Evolutionary conservation across 305 asterid genomes (phyloP), one percentile per base, ranked within the genome.

Genomic region (Fraxinus floribunda): DNA sequence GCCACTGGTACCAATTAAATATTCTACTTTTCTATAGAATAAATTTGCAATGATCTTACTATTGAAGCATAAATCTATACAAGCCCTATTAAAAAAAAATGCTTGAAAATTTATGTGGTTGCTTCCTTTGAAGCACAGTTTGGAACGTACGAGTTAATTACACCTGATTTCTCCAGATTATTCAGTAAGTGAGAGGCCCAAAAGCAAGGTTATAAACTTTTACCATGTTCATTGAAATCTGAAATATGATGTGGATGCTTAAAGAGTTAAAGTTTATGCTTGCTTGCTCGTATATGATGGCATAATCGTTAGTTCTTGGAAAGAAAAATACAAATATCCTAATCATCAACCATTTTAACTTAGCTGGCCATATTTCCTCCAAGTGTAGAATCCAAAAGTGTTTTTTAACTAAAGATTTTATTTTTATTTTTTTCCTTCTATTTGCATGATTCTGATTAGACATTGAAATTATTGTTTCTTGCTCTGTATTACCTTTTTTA

Each of bases 371-470:
- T 20, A 22, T 64, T 64, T 64, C 16, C 6, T 64, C 72, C 72
- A 7, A 8, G 16, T 9, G 16, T 62, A 62, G 72, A 64, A 16
- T 9, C 16, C 6, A 3, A 22, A 64, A 22, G 72, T 64, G 72
- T 24, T 22, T 60, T 49, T 39, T 0, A 41, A 79, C 10, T 4
- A 78, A 3, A 3, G 55, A 79, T 38, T 41, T 41, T 41, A 0
- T 41, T 41, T 2, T 41, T 36, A 36, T 36, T 36, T 6, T 6
- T 36, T 38, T 38, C 30, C 30, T 3, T 13, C 55, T 3, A 46
- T 35, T 39, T 77, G 29, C 38, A n/a, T 83, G 76, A 72, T 78
- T 57, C 38, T 72, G 49, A n/a, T 29, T 36, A 38, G 52, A 84
- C 77, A 22, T 76, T 75, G 26, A 36, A 64, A 74, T 75, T 18